Conservation (phyloP, 495 filamentous ascomycete genomes). For the Neurospora intermedia region DNA sequence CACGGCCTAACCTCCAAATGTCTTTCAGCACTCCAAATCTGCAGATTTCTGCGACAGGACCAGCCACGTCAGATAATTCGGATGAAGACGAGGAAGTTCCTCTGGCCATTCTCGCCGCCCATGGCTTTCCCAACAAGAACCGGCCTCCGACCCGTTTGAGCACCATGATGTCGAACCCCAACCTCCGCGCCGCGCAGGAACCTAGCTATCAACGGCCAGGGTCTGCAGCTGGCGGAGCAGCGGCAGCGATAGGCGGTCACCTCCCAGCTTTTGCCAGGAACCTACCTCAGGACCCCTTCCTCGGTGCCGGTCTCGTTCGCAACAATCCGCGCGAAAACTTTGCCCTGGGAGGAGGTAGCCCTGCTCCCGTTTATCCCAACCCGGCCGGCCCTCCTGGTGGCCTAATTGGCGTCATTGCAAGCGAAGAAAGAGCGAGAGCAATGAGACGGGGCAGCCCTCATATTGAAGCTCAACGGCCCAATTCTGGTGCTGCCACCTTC, state of each 20-base stretch:
- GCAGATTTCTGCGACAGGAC: constrained; percentile 9
- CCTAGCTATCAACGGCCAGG: constrained; percentile 27
- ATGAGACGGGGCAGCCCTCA: constrained; percentile 73
- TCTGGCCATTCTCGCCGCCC: constrained; percentile 76
- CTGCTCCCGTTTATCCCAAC: constrained; percentile 23
- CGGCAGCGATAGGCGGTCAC: constrained; percentile 17
- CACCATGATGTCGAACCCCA: constrained; percentile 54
- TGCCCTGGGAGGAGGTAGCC: constrained; percentile 54
- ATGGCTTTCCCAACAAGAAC: constrained; percentile 82
- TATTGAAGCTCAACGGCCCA: constrained; percentile 29
- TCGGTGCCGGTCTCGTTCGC: constrained; percentile 71
- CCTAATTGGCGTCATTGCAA: constrained; percentile 82
- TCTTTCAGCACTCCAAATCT: constrained; percentile 49
- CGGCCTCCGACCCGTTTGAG: constrained; percentile 64
- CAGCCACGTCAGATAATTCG: constrained; percentile 36
- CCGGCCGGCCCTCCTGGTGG: constrained; percentile 48
- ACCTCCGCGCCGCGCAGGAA: constrained; percentile 39
- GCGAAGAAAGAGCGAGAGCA: constrained; percentile 67
- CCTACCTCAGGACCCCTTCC: constrained; percentile 81
- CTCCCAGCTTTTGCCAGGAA: constrained; percentile 76
- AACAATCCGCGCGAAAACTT: constrained; percentile 66
- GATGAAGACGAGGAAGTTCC: constrained; percentile 86
- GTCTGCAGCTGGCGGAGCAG: constrained; percentile 19
- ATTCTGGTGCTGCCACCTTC: constrained; percentile 22
- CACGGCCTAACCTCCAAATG: constrained; percentile 33